phyloP scores from a whole-genome alignment of 768 basidiomycete species.

The Suillus luteus region DNA sequence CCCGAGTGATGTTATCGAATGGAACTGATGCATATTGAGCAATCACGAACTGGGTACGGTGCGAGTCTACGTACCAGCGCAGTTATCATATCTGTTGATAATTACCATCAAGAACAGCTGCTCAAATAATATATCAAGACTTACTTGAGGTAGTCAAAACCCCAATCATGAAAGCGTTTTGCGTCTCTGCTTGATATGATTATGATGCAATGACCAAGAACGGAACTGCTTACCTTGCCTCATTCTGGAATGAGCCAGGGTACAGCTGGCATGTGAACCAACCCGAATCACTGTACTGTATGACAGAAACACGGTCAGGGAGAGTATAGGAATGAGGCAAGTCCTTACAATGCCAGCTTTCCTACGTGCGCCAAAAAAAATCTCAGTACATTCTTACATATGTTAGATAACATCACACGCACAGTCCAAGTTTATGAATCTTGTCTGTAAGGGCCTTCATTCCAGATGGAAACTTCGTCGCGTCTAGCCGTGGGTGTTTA shows the following conservation, averaged over 20 bases:
- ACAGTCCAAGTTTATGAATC: conserved; percentile 61
- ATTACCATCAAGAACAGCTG: neutral
- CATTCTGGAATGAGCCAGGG: conserved; percentile 66
- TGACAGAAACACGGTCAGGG: neutral
- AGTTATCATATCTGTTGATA: conserved; percentile 56
- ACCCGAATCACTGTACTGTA: conserved; percentile 65
- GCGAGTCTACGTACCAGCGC: conserved; percentile 41
- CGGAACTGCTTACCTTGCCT: conserved; percentile 46
- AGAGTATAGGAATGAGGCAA: neutral
- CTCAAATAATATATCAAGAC: conserved; percentile 18
- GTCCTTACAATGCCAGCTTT: conserved; percentile 61
- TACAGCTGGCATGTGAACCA: conserved; percentile 69
- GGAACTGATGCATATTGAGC: conserved; percentile 43
- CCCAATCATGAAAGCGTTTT: conserved; percentile 63
- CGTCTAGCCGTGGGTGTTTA: conserved; percentile 36
- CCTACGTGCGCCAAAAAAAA: conserved; percentile 31
- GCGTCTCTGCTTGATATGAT: conserved; percentile 45
- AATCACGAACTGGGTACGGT: neutral
- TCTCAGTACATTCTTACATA: too few relatives aligned
- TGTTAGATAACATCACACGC: conserved; percentile 34
- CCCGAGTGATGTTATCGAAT: conserved; percentile 54
- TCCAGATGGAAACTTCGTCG: conserved; percentile 54
- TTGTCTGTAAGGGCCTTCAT: conserved; percentile 57
- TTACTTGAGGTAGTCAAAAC: conserved; percentile 66
- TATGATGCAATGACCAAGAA: neutral